Percentiles rank a stretch among this genome's conserved stretches.
Evolutionary conservation across 768 basidiomycete genomes (phyloP).

Genomic region (Agaricus bisporus): DNA sequence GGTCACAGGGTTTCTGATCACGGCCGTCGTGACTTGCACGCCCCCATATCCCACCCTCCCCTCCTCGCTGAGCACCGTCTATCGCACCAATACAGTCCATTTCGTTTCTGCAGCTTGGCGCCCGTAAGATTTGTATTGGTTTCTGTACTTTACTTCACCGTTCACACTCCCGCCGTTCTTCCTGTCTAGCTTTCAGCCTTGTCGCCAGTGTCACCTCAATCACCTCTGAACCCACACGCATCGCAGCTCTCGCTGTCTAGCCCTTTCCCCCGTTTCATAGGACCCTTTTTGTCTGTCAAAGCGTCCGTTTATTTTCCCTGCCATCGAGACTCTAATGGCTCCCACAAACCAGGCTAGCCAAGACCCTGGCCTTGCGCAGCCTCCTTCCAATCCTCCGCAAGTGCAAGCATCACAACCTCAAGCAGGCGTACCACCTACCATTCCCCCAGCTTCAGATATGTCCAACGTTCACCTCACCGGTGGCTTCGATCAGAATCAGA

Average conservation of each 20-base stretch:
- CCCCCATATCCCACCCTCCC: conserved; percentile 25
- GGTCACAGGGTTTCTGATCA: conserved; percentile 38
- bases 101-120: neutral
- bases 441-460: conserved; percentile 21
- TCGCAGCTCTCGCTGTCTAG: neutral
- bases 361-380: conserved; percentile 33
- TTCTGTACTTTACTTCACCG: neutral
- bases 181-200: neutral
- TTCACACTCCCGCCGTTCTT: neutral
- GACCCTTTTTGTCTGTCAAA: neutral
- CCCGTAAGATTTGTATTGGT: neutral
- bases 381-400: conserved; percentile 20
- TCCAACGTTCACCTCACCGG: conserved; percentile 18
- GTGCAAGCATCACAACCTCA: conserved; percentile 23
- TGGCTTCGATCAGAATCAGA: conserved; percentile 47
- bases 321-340: conserved; percentile 22
- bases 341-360: conserved; percentile 29
- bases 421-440: conserved; percentile 17
- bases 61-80: conserved; percentile 15
- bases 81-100: conserved; percentile 11
- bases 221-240: neutral
- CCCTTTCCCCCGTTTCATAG: neutral
- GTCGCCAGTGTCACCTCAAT: neutral
- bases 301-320: neutral
- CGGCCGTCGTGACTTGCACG: conserved; percentile 36